Evolutionary conservation across 768 basidiomycete species (phyloP), one percentile per base, ranked within the genome.

Genomic region (Mycena galopus): DNA sequence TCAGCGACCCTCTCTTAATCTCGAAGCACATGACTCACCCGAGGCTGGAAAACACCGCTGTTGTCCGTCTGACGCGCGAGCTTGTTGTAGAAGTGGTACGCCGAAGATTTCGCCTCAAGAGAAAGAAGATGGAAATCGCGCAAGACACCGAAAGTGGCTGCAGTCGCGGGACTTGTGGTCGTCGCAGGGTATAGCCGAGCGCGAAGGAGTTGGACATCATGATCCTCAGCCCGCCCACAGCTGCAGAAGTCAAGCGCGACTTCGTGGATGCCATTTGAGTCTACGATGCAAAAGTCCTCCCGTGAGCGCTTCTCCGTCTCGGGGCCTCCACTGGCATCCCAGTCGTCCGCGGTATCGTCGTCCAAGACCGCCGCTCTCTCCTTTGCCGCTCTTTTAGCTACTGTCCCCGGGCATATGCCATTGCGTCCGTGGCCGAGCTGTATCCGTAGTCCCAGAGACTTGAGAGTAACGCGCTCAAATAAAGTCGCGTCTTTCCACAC

Each of bases 1-100:
- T 55, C 29, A 51, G 50, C 14, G 3, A n/a, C n/a, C n/a, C 4
- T 29, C 4, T 19, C 3, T 2, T 27, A 14, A 30, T 17, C 19
- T 17, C 4, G 19, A 9, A 19, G 7, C 12, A 21, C 32, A 65
- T n/a, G 19, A 66, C 65, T 32, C 10, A 65, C 64, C 32, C 55
- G 44, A 8, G 58, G 58, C 33, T 47, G 67, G 19, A 50, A 50
- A 6, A 51, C 33, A 7, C 75, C 75, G 0, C 63, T 58, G n/a
- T 79, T 77, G 14, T 79, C 51, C 1, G 37, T 70, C 9, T 3
- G 32, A 4, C 50, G 51, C 0, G 64, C 61, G 5, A 79, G 55
- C 0, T 66, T 53, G 50, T 42, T 67, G 42, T 78, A 77, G 35
- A 71, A 80, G 0, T 79, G 42, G 14, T 79, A 63, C 0, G 63